phyloP scores from a whole-genome alignment of 2,329 filamentous ascomycete genomes.

The Chalara sp. region DNA sequence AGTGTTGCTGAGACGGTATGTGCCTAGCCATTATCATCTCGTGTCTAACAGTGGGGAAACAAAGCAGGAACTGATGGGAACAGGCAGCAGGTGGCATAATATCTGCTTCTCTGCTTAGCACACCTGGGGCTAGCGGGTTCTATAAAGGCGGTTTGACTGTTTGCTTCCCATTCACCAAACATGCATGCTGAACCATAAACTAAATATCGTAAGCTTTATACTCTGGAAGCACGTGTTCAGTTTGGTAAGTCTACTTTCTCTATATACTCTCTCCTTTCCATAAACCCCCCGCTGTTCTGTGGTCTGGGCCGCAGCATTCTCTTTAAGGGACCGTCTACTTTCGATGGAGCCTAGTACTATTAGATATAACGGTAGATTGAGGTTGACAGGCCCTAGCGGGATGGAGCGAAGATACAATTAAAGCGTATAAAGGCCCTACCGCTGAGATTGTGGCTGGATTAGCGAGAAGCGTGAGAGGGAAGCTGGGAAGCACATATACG shows the following conservation, averaged over 20 bases:
- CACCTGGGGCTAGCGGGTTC: conserved; percentile 48
- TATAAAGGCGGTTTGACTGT: conserved; percentile 57
- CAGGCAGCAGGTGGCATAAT: conserved; percentile 57
- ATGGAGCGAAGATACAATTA: conserved; percentile 49
- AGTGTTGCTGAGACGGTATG: conserved; percentile 54
- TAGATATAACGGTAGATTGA: no score
- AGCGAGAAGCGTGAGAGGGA: conserved; percentile 48
- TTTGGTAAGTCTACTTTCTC: conserved; percentile 18
- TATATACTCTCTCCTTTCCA: background rate
- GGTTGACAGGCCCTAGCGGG: conserved; percentile 33
- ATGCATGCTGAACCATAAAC: background rate
- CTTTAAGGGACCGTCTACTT: background rate
- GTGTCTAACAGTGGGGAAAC: background rate
- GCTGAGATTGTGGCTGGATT: conserved; percentile 48
- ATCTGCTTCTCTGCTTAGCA: conserved; percentile 49
- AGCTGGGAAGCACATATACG: conserved; percentile 48
- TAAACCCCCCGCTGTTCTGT: no score
- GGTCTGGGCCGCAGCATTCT: background rate
- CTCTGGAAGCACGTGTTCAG: conserved; percentile 23
- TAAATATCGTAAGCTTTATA: conserved; percentile 20
- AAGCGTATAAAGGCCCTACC: conserved; percentile 51
- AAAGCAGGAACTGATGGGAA: background rate
- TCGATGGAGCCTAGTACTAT: no score
- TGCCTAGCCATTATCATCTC: conserved; percentile 5
- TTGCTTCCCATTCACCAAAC: conserved; percentile 2